Conservation (phyloP, 495 filamentous ascomycete species). For the Endocarpon pusillum region DNA sequence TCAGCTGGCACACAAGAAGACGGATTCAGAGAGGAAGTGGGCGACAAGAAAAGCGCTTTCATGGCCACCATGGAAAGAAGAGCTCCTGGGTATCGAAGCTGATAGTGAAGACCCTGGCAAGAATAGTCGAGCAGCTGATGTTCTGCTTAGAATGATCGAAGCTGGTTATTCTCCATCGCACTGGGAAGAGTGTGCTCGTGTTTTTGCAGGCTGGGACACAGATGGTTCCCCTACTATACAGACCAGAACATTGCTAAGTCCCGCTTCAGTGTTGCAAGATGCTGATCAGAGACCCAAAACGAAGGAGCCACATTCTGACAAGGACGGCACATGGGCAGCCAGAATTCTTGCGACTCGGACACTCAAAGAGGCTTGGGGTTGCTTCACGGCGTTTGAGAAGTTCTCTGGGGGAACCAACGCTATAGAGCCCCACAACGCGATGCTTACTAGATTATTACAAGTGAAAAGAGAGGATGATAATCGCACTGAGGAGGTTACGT, state of each 20-base stretch:
- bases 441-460: constrained; percentile 42
- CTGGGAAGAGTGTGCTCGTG: constrained; percentile 39
- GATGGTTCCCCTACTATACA: constrained; percentile 56
- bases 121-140: constrained; percentile 38
- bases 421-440: constrained; percentile 18
- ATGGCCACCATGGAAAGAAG: constrained; percentile 61
- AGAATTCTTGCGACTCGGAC: constrained; percentile 51
- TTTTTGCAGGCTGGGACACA: constrained; percentile 51
- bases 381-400: constrained; percentile 40
- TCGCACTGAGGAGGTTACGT: constrained; percentile 10
- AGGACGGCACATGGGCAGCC: constrained; percentile 32
- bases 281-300: constrained; percentile 9
- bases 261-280: constrained; percentile 2
- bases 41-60: constrained; percentile 39
- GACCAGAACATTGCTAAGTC: constrained; percentile 27
- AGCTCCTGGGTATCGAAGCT: constrained; percentile 39
- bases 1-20: constrained; percentile 50
- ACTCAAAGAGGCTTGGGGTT: constrained; percentile 53
- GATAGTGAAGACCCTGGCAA: constrained; percentile 36
- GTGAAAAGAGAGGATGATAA: constrained; percentile 15
- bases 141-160: constrained; percentile 40
- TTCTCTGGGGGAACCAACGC: neutral
- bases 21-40: constrained; percentile 36
- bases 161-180: constrained; percentile 37
- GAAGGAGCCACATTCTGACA: constrained; percentile 5